Evolutionary conservation across 139 green algal genomes (phyloP).

Genomic region (Auxenochlorella protothecoides): DNA sequence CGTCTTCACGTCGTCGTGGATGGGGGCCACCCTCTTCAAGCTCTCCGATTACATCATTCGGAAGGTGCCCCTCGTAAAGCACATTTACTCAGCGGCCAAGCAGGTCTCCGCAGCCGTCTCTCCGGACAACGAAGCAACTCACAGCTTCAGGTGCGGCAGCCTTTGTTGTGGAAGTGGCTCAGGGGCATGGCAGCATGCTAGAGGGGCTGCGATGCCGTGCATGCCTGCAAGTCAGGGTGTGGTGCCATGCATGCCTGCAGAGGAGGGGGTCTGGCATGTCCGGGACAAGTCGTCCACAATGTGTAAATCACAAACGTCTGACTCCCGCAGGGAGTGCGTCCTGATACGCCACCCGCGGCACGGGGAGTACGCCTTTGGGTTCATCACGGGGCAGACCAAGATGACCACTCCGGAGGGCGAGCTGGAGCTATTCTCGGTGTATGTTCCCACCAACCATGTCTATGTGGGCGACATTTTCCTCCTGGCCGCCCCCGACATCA

Average conservation of each 20-base stretch:
- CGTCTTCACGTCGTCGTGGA: constrained; percentile 35
- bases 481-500: constrained; percentile 71
- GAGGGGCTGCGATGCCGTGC: no score
- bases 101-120: constrained; percentile 72
- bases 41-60: constrained; percentile 88
- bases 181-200: no score
- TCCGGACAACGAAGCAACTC: constrained; percentile 57
- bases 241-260: no score
- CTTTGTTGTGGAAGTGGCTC: no score
- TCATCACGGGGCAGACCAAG: constrained; percentile 78
- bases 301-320: background rate
- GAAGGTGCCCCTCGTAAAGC: constrained; percentile 80
- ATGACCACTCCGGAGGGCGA: constrained; percentile 36
- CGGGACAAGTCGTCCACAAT: no score
- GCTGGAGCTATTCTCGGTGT: constrained; percentile 65
- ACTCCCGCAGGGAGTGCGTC: constrained; percentile 80
- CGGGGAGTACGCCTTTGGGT: constrained; percentile 84
- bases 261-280: no score
- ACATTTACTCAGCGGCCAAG: constrained; percentile 93
- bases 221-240: no score
- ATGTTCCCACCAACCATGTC: constrained; percentile 89
- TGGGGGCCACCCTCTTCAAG: background rate
- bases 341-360: constrained; percentile 75
- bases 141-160: constrained; percentile 42
- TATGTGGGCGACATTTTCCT: constrained; percentile 87